Percentiles rank a stretch among this genome's conserved stretches.
These are phyloP conservation scores for Coniochaeta ligniaria DNA, from an alignment of 2,329 filamentous ascomycete genomes.

Conservation along the genomic window DNA sequence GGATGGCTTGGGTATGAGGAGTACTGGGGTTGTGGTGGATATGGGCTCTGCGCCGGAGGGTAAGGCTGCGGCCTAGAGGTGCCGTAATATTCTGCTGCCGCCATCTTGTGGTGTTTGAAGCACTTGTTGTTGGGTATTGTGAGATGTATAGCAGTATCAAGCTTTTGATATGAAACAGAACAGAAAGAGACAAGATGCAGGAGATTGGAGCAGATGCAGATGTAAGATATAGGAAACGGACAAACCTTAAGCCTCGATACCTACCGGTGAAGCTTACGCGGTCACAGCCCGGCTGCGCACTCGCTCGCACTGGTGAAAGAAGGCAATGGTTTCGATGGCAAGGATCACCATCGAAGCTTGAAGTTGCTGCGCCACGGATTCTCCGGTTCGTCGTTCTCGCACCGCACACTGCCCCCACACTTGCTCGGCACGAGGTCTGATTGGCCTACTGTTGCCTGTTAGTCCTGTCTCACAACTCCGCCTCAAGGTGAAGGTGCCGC, in stretches of 20 bases:
- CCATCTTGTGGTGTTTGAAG: not conserved
- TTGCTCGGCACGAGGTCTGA: not conserved
- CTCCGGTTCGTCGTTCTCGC: not conserved
- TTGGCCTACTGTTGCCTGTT: not conserved
- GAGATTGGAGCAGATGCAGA: not conserved
- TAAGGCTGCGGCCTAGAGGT: not conserved
- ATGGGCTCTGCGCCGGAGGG: not conserved
- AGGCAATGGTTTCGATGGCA: not conserved
- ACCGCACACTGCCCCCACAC: not conserved
- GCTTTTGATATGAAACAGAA: not conserved
- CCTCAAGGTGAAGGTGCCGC: not conserved
- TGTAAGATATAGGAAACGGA: not conserved
- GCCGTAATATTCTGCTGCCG: constrained; percentile 1
- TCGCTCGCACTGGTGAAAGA: not conserved
- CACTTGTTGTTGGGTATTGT: not conserved
- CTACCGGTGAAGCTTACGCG: not conserved
- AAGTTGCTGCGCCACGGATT: not conserved
- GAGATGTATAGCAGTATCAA: not conserved
- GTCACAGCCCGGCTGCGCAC: not conserved
- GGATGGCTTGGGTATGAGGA: not conserved
- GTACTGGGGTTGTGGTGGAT: not conserved
- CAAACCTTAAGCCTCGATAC: not conserved
- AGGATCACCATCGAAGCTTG: not conserved
- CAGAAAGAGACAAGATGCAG: not conserved
- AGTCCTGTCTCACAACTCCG: not conserved